Percentiles rank a stretch among this genome's conserved stretches.
Evolutionary conservation across 441 rosid species (phyloP).

Genomic region (Monsonia emarginata): DNA sequence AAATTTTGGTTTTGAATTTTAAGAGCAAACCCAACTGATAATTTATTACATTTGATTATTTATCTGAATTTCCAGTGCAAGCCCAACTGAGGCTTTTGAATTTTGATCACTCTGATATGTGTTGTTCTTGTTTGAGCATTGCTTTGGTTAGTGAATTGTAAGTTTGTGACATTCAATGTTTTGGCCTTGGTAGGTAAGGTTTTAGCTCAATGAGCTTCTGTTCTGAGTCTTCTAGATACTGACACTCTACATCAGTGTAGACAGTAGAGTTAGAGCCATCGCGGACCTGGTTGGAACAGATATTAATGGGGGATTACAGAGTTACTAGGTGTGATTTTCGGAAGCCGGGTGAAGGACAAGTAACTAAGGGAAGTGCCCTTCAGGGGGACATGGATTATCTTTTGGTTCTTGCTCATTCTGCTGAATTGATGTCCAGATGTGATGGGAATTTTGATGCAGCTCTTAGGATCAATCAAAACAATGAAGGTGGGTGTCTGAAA

Average conservation of each 20-base stretch:
- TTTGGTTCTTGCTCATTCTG: constrained; percentile 1
- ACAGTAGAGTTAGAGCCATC: neutral
- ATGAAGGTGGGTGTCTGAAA: neutral
- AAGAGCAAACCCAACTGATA: neutral
- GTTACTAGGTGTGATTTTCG: neutral
- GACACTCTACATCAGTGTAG: neutral
- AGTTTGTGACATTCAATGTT: neutral
- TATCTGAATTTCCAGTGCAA: neutral
- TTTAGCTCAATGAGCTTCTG: neutral
- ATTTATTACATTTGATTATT: neutral
- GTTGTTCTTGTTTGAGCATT: neutral
- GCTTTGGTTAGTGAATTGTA: neutral
- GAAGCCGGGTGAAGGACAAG: neutral
- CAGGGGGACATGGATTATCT: neutral
- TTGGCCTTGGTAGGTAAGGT: neutral
- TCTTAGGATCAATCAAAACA: neutral
- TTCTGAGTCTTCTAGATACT: neutral
- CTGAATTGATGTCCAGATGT: neutral
- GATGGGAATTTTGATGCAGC: neutral
- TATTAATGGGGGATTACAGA: constrained; percentile 1
- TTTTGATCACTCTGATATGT: neutral
- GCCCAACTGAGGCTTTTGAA: neutral
- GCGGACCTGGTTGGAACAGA: neutral
- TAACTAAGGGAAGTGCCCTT: neutral
- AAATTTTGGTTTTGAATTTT: neutral